Evolutionary conservation across 345 rosid genomes (phyloP).

Genomic region (Hypericum perforatum): DNA sequence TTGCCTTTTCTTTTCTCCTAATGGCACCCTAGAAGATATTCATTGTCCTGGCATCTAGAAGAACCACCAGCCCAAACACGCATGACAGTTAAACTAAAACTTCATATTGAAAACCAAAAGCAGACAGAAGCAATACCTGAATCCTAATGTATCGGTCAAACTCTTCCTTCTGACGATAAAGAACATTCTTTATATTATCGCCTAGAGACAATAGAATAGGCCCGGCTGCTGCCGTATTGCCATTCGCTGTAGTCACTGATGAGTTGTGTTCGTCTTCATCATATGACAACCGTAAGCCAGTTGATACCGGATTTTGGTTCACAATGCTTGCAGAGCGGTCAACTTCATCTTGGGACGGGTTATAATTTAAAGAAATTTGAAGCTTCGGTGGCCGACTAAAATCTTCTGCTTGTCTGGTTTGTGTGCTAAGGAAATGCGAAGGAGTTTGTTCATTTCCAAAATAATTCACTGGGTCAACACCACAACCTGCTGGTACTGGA

Average conservation of each 20-base stretch:
- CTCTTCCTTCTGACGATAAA: conserved; percentile 61
- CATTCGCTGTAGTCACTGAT: conserved; percentile 61
- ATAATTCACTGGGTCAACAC: conserved; percentile 54
- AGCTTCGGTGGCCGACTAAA: conserved; percentile 52
- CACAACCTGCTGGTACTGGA: conserved; percentile 48
- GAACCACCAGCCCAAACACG: too few species aligned
- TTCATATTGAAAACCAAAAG: neutral
- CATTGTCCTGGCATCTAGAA: too few species aligned
- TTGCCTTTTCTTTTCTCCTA: too few species aligned
- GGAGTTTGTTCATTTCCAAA: conserved; percentile 51
- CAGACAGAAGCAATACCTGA: conserved; percentile 35
- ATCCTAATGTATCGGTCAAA: conserved; percentile 54
- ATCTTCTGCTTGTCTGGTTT: conserved; percentile 46
- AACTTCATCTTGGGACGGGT: conserved; percentile 42
- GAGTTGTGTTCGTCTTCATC: conserved; percentile 80
- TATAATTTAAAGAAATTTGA: conserved; percentile 54
- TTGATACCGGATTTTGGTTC: conserved; percentile 56
- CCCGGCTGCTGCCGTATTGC: conserved; percentile 47
- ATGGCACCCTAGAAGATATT: too few species aligned
- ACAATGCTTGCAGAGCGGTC: conserved; percentile 39
- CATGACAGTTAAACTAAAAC: too few species aligned
- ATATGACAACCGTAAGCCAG: conserved; percentile 72
- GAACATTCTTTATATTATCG: conserved; percentile 44
- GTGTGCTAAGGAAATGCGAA: conserved; percentile 40
- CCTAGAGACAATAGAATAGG: conserved; percentile 50